Base-by-base conservation (phyloP, 1,284 basidiomycete genomes). In the Mycosarcoma maydis region DNA sequence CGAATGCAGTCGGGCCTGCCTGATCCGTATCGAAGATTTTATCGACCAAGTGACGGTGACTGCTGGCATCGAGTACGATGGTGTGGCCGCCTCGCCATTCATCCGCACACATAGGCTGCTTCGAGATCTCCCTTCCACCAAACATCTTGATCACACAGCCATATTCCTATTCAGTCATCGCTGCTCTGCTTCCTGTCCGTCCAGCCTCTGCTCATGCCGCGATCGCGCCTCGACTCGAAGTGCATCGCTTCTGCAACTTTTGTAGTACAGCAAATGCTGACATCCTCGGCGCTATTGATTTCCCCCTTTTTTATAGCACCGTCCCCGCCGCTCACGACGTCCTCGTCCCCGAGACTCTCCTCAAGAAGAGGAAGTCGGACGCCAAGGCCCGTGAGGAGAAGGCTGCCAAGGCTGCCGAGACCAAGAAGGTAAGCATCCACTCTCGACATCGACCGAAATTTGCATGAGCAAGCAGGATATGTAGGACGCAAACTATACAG, bases 361-460 rank as follows among this genome's bases (percentile, higher is more conserved):
- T 81, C 73, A 81, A 81, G 77, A 99, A 98, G 88, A 89, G 96
- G 86, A 95, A 96, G 87, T 90, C 94, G 85, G 96, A 90, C 83
- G 93, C 94, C 87, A 96, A 97, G 88, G 90, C 90, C 73, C 89
- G 94, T 80, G 94, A 97, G 87, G 94, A 97, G 84, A 93, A 92
- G 83, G 87, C 94, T 80, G 88, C 87, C 74, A 91, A 92, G 73
- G 91, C 92, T 32, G 84, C 87, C 48, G 91, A 91, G 82, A 91
- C 92, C 79, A 91, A 91, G 83, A 98, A 97, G 91, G 95, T 98
- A 83, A 69, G 77, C 67, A 56, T 41, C 17, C 6, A 17, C 26
- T 19, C 13, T 93, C 80, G 5, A n/a, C 10, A 16, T 6, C 33
- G n/a, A n/a, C 19, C 87, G 72, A 90, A 91, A 72, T 90, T 91